These are phyloP conservation scores for Solanum pennellii DNA, from an alignment of 257 asterid species.

Conservation along the genomic window DNA sequence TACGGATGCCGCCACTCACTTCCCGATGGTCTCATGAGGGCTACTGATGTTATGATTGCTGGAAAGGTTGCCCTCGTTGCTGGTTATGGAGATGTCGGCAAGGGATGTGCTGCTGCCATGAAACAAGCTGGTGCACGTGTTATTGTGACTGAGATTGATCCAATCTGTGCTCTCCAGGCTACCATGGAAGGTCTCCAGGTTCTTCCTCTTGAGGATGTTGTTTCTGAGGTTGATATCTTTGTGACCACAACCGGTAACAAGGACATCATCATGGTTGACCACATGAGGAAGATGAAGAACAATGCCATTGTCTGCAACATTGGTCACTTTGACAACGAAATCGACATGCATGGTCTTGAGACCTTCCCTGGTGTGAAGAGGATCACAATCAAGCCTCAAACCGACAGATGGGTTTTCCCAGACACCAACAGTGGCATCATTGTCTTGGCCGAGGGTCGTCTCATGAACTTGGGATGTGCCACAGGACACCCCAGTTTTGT, in stretches of 20 bases:
- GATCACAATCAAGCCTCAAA: constrained; percentile 51
- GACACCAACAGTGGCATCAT: constrained; percentile 33
- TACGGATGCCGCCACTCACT: constrained; percentile 68
- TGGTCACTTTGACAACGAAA: constrained; percentile 60
- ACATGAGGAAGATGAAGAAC: constrained; percentile 59
- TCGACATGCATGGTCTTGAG: constrained; percentile 51
- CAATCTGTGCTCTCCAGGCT: constrained; percentile 59
- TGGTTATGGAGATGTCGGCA: constrained; percentile 55
- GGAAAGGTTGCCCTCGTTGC: constrained; percentile 44
- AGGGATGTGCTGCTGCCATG: constrained; percentile 57
- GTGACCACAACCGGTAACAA: constrained; percentile 66
- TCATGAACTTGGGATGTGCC: constrained; percentile 67
- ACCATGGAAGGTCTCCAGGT: constrained; percentile 56
- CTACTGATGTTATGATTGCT: constrained; percentile 59
- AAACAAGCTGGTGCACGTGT: constrained; percentile 58
- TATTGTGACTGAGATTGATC: constrained; percentile 51
- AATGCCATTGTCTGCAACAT: constrained; percentile 60
- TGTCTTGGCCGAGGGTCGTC: constrained; percentile 51
- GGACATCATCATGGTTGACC: constrained; percentile 48
- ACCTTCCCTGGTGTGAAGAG: constrained; percentile 45
- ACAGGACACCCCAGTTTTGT: constrained; percentile 58
- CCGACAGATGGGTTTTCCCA: constrained; percentile 51
- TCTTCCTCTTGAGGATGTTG: constrained; percentile 40
- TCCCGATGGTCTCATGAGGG: constrained; percentile 56
- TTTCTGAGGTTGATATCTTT: constrained; percentile 47